Base-by-base conservation (phyloP, 345 rosid genomes). In the Toxicodendron radicans region DNA sequence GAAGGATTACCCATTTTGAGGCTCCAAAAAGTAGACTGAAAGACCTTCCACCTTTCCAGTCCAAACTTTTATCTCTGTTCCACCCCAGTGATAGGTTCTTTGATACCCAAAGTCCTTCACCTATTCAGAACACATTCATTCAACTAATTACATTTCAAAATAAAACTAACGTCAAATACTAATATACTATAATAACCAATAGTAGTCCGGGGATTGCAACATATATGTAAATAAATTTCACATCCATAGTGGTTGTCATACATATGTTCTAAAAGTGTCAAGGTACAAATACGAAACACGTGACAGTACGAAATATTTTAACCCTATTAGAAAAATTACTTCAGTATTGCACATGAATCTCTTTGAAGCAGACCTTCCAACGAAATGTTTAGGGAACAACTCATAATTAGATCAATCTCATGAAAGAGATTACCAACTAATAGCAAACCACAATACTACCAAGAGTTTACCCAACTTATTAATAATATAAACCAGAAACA, bases 21-120 rank as follows among this genome's bases (percentile, higher is more conserved):
- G 97, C 71, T 94, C 97, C 80, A 94, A 80, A 79, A 94, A 90
- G 83, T 92, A 90, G 77, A 92, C 98, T 7, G 97, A 85, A 78
- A 94, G 81, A 58, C 98, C 91, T 88, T 94, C 97, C 74, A 92
- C 98, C 73, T 89, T 90, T 70, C 97, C 98, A 57, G 81, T 79
- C 97, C 97, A 94, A 33, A 90, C 97, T 86, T 92, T 88, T 77
- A 94, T 88, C 80, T 94, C 98, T 38, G 92, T 90, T 58, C 87
- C 98, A 66, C 90, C 91, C 93, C 93, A 92, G 62, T 85, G 87
- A 81, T 83, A 94, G 83, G 91, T 83, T 88, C 87, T 84, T 24
- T 84, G 75, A 66, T 76, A 83, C 48, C 82, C 82, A 48, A 94
- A 71, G 82, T 94, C 95, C 81, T 86, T 89, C 74, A 92, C 97